Evolutionary conservation across 2,329 filamentous ascomycete species (phyloP), one percentile per base, ranked within the genome.

Genomic region (Ophiostoma himal-ulmi): DNA sequence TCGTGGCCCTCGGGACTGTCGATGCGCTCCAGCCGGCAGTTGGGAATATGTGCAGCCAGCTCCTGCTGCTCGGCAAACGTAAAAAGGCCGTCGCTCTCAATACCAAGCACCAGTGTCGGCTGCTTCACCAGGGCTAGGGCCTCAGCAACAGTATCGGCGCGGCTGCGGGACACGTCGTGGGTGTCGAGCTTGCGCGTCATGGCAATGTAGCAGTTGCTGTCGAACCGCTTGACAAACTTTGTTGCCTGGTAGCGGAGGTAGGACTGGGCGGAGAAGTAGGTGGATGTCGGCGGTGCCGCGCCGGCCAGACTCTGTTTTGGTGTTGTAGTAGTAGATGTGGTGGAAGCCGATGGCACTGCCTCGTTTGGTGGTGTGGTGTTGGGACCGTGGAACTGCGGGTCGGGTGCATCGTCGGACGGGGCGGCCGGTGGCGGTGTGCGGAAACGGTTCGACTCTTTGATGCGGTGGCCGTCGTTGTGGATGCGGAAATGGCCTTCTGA

Each of bases 191-290:
- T 99, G 76, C 95, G 91, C 5, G 95, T 98, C 80, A 99, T 97
- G 75, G 95, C 94, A 75, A 99, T 98, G 82, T 99, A 99, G 82
- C 95, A 99, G 79, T 99, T 99, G 76, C 93, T 92, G 80, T 99
- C 95, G 79, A 98, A 99, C 11, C 95, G 91, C 79, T 92, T 93
- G 76, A 98, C 95, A 76, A 99, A 99, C 80, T 99, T 99, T 76
- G 90, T 87, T 70, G 93, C 94, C 80, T 99, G 95, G 80, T 99
- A 99, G 26, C 95, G 91, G 62, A 99, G 86, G 80, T 99, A 99
- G 0, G 94, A 97, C 79, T 99, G 95, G 0, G 95, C 95, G 0
- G 95, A 98, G 81, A 98, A 99, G 80, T 97, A 97, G n/a, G 92
- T 95, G 7, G 85, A 80, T 10, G 85, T 80, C 0, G 87, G 85